Evolutionary conservation across 2,329 filamentous ascomycete species (phyloP).

Genomic region (Epichloe gansuensis): DNA sequence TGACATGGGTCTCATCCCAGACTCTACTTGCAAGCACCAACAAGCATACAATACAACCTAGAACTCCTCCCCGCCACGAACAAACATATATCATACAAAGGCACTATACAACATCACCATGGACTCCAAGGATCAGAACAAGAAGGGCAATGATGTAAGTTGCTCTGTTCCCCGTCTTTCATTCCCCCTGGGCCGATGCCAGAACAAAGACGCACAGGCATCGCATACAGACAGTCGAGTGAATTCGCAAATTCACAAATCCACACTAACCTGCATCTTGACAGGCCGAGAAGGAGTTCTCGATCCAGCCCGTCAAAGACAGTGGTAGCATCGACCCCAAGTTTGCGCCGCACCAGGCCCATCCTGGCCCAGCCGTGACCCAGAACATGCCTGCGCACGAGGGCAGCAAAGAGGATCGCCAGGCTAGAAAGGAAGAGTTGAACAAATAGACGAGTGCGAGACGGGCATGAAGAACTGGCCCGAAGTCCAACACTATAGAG

Average conservation of each 20-base stretch:
- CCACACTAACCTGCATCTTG: background rate
- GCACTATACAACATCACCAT: constrained; percentile 5
- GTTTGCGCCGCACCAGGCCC: constrained; percentile 40
- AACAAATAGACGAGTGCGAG: constrained; percentile 37
- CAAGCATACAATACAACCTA: background rate
- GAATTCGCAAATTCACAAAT: background rate
- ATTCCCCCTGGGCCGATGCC: background rate
- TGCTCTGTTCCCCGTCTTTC: background rate
- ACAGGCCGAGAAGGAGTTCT: constrained; percentile 32
- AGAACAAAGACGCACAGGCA: background rate
- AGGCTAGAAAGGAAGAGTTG: constrained; percentile 50
- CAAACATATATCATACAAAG: background rate
- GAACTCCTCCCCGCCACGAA: background rate
- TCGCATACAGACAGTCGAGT: background rate
- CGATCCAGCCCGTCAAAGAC: constrained; percentile 33
- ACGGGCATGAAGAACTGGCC: no score
- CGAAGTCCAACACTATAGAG: background rate
- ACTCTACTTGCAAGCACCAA: no score
- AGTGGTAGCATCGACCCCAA: constrained; percentile 31
- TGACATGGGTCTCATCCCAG: background rate
- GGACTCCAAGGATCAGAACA: constrained; percentile 12
- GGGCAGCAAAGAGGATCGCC: constrained; percentile 57
- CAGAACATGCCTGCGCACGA: constrained; percentile 42
- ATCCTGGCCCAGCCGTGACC: constrained; percentile 45
- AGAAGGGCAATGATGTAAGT: constrained; percentile 9